Percentiles rank a stretch among this genome's conserved stretches.
phyloP scores from a whole-genome alignment of 2,329 filamentous ascomycete genomes.

The Hypomyces perniciosus region DNA sequence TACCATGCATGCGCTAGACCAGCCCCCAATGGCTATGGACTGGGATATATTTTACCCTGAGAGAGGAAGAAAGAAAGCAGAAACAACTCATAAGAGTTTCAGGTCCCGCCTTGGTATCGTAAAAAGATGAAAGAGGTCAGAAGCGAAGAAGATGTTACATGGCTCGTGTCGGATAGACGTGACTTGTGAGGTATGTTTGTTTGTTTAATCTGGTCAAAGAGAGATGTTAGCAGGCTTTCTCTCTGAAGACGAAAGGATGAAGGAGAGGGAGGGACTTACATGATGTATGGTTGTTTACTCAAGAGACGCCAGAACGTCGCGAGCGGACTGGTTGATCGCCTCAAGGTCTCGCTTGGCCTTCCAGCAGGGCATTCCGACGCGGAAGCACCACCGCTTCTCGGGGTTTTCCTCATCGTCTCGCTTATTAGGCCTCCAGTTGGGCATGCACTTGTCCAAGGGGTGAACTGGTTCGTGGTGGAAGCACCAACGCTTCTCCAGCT shows the following conservation, averaged over 20 bases:
- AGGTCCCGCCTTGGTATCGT: conserved; percentile 3
- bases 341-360: conserved; percentile 25
- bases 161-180: background rate
- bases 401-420: conserved; percentile 7
- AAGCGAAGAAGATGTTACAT: conserved; percentile 5
- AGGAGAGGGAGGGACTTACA: background rate
- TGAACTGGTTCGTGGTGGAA: background rate
- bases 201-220: background rate
- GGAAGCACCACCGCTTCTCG: conserved; percentile 19
- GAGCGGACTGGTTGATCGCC: conserved; percentile 5
- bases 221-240: background rate
- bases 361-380: conserved; percentile 29
- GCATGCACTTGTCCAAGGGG: background rate
- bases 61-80: conserved; percentile 1
- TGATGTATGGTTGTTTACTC: background rate
- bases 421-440: conserved; percentile 24
- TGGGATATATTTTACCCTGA: background rate
- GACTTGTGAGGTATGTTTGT: background rate
- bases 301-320: conserved; percentile 3
- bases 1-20: background rate
- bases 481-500: background rate
- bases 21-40: background rate
- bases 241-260: background rate
- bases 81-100: background rate
- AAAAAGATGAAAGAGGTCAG: background rate